These are phyloP conservation scores for Cyberlindnera mrakii DNA, from an alignment of 805 yeast genomes.

Conservation along the genomic window DNA sequence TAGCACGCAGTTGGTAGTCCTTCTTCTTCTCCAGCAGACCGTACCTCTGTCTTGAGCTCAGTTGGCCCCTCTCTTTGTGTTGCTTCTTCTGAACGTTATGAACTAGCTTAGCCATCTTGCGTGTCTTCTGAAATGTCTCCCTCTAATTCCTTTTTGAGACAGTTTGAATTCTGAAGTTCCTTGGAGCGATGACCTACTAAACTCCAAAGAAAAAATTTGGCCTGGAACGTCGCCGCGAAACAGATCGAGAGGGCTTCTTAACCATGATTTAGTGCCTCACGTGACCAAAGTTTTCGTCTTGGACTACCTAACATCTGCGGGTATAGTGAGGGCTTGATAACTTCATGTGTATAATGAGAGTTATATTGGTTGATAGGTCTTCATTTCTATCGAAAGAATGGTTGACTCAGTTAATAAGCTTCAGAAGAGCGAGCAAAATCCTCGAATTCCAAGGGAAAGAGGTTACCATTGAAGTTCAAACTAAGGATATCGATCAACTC, in stretches of 20 bases:
- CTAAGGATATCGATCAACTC: not conserved
- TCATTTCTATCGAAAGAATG: not conserved
- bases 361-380: not conserved
- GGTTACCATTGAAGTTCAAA: not conserved
- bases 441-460: not conserved
- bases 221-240: too few relatives aligned
- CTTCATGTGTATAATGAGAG: not conserved
- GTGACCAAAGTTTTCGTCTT: too few relatives aligned
- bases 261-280: too few relatives aligned
- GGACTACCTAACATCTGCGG: too few relatives aligned
- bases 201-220: too few relatives aligned
- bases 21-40: constrained; percentile 93
- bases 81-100: constrained; percentile 95
- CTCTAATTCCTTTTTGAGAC: not conserved
- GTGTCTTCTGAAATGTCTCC: not conserved
- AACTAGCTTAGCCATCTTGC: constrained; percentile 66
- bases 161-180: too few relatives aligned
- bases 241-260: too few relatives aligned
- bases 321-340: too few relatives aligned
- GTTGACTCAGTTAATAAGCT: not conserved
- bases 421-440: not conserved
- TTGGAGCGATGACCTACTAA: not conserved
- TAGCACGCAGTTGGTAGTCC: constrained; percentile 70
- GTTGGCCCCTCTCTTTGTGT: constrained; percentile 91
- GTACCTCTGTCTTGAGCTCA: constrained; percentile 59